Conservation (phyloP, 2,329 filamentous ascomycete genomes). For the Venturiaceae sp. region DNA sequence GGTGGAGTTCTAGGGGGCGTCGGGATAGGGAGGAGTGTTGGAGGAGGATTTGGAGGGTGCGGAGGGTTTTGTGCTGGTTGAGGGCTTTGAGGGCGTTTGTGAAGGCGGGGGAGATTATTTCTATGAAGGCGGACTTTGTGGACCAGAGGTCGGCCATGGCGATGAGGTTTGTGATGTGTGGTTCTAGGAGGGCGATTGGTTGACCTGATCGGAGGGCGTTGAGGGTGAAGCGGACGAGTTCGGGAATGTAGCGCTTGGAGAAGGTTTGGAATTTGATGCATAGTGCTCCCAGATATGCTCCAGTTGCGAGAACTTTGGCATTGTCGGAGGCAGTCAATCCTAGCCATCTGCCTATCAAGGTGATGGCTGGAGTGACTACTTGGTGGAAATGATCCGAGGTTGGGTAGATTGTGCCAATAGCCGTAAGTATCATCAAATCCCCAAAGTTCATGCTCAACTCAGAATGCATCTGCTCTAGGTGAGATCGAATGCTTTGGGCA, state of each 20-base stretch:
- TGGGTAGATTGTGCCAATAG: conserved; percentile 76
- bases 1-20: conserved; percentile 75
- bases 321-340: conserved; percentile 62
- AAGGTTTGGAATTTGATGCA: conserved; percentile 73
- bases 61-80: conserved; percentile 16
- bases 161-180: conserved; percentile 56
- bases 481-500: conserved; percentile 65
- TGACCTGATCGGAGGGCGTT: conserved; percentile 51
- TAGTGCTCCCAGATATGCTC: conserved; percentile 70
- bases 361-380: conserved; percentile 80
- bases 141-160: conserved; percentile 65
- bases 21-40: conserved; percentile 55
- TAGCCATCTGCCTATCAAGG: conserved; percentile 75
- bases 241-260: conserved; percentile 81
- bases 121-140: conserved; percentile 61
- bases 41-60: conserved; percentile 51
- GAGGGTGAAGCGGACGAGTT: conserved; percentile 71
- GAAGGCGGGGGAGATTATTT: conserved; percentile 62
- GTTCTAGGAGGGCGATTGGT: conserved; percentile 28
- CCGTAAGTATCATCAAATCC: conserved; percentile 75
- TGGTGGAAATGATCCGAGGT: conserved; percentile 97
- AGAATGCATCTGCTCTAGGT: conserved; percentile 49
- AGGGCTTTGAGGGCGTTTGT: conserved; percentile 18
- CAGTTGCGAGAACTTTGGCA: conserved; percentile 58
- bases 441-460: conserved; percentile 49